phyloP scores from a whole-genome alignment of 1,284 basidiomycete genomes.

The Ustilago cynodontis region DNA sequence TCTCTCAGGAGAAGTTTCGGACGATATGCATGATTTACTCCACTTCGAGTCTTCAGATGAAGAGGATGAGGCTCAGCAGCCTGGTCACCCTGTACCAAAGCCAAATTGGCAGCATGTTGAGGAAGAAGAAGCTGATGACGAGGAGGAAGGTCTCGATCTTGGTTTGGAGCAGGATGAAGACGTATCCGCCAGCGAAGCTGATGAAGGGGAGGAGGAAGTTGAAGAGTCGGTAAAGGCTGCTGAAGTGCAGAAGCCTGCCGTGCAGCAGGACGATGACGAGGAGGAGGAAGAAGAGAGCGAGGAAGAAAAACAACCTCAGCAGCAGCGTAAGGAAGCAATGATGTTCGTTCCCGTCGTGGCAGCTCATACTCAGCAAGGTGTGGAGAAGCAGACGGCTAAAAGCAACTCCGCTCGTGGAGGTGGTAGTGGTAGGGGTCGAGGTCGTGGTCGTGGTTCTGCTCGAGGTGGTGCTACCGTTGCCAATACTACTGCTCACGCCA shows the following conservation, averaged over 20 bases:
- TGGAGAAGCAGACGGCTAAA: constrained; percentile 1
- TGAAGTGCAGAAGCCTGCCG: background rate
- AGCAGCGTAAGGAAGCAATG: background rate
- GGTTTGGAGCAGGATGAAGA: constrained; percentile 4
- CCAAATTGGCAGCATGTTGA: background rate
- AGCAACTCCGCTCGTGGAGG: constrained; percentile 11
- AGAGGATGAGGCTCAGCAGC: constrained; percentile 1
- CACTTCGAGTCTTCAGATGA: constrained; percentile 23
- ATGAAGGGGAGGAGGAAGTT: background rate
- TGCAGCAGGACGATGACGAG: background rate
- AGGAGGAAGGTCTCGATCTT: background rate
- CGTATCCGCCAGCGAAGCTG: background rate
- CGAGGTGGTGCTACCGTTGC: background rate
- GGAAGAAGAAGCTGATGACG: background rate
- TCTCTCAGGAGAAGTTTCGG: constrained; percentile 3
- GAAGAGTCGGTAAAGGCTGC: background rate
- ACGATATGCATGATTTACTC: constrained; percentile 18
- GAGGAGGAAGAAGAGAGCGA: background rate
- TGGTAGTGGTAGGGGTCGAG: constrained; percentile 11
- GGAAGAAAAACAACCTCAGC: background rate
- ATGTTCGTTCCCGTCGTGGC: too few species aligned
- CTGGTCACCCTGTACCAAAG: background rate
- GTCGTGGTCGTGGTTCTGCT: constrained; percentile 2
- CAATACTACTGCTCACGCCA: too few species aligned
- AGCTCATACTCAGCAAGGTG: background rate